phyloP scores from a whole-genome alignment of 2,329 filamentous ascomycete species.

The Rutstroemia sp. region DNA sequence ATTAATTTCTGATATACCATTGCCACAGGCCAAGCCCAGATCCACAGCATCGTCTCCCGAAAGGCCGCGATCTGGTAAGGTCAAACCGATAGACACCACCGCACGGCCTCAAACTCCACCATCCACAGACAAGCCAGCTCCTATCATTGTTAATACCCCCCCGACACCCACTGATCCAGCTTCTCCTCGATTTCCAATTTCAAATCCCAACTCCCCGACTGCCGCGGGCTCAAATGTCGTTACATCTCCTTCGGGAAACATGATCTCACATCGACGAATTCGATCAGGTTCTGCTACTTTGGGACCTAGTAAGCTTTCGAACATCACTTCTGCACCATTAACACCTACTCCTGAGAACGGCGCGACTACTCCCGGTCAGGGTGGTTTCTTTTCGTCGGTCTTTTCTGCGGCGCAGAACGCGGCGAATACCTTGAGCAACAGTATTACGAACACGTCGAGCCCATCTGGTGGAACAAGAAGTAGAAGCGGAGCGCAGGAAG shows the following conservation, averaged over 20 bases:
- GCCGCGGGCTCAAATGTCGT: constrained; percentile 42
- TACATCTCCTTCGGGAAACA: constrained; percentile 57
- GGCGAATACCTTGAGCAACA: constrained; percentile 66
- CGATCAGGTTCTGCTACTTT: constrained; percentile 45
- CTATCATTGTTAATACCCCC: constrained; percentile 57
- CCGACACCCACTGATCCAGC: constrained; percentile 52
- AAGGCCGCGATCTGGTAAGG: constrained; percentile 21
- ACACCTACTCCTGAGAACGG: constrained; percentile 70
- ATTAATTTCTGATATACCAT: constrained; percentile 26
- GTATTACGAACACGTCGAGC: constrained; percentile 60
- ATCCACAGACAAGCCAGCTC: constrained; percentile 28
- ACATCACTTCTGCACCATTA: constrained; percentile 61
- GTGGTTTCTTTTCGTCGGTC: constrained; percentile 86
- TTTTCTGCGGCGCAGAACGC: constrained; percentile 91
- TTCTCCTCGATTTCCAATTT: constrained; percentile 22
- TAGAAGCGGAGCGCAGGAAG: constrained; percentile 29
- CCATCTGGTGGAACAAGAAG: constrained; percentile 44
- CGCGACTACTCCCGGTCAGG: constrained; percentile 34
- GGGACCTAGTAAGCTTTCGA: constrained; percentile 79
- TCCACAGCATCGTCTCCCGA: constrained; percentile 24
- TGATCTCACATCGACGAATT: constrained; percentile 64
- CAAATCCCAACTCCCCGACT: constrained; percentile 19
- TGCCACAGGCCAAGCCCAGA: constrained; percentile 10
- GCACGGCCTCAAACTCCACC: constrained; percentile 26
- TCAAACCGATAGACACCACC: constrained; percentile 24